Conservation (phyloP, 768 basidiomycete genomes). For the Phylloporus rhodoxanthus region DNA sequence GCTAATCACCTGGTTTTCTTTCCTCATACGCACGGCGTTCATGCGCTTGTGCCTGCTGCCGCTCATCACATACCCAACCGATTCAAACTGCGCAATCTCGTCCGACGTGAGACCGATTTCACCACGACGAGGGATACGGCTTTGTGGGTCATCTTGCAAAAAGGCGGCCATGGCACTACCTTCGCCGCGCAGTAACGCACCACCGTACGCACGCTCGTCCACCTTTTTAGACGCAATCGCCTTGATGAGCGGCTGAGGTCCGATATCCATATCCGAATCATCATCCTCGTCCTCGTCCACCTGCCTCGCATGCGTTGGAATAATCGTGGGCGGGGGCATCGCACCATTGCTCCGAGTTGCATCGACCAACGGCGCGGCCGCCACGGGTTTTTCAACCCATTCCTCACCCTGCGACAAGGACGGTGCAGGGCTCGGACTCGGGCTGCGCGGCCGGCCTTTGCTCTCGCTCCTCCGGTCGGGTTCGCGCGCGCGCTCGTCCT, state of each 20-base stretch:
- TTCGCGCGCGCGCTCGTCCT: conserved; percentile 30
- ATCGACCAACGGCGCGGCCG: conserved; percentile 24
- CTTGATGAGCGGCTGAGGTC: conserved; percentile 63
- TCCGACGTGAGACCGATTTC: conserved; percentile 91
- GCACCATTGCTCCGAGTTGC: conserved; percentile 16
- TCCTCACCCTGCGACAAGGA: conserved; percentile 41
- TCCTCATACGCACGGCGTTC: conserved; percentile 98
- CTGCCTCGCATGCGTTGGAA: conserved; percentile 12
- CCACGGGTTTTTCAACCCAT: conserved; percentile 59
- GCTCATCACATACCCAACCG: conserved; percentile 96
- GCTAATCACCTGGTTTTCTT: conserved; percentile 99
- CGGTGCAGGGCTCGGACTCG: conserved; percentile 31
- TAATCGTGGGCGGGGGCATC: conserved; percentile 22
- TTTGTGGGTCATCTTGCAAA: conserved; percentile 74
- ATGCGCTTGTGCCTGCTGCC: conserved; percentile 91
- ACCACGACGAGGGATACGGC: conserved; percentile 95
- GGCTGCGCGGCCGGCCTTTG: conserved; percentile 30
- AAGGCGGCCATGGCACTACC: conserved; percentile 98
- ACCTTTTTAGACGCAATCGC: conserved; percentile 43
- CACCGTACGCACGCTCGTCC: conserved; percentile 84
- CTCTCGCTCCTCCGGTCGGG: conserved; percentile 26
- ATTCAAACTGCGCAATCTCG: conserved; percentile 83
- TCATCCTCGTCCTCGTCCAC: conserved; percentile 32
- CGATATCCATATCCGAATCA: conserved; percentile 64
- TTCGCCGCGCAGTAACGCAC: conserved; percentile 88